Evolutionary conservation across 768 basidiomycete genomes (phyloP), one percentile per base, ranked within the genome.

Genomic region (Rhizopogon sp.): DNA sequence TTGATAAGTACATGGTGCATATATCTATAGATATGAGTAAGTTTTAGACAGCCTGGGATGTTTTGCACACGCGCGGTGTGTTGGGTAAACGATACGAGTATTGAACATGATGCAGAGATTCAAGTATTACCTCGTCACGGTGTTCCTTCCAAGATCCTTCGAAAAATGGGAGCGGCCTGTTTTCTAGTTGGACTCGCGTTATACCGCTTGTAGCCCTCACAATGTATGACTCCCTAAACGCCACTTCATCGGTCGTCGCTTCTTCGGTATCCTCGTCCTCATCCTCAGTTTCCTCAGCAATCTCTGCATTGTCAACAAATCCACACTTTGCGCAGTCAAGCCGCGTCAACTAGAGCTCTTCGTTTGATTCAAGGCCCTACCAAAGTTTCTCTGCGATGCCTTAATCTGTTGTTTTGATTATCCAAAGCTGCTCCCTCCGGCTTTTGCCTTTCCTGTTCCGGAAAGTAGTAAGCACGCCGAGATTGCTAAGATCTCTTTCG

Each of bases 391-490:
- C 70, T 7, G 75, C 56, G 43, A 77, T 71, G 33, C 70, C 57
- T 9, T 53, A 25, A 33, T 59, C 54, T 1, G 50, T 52, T 17
- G n/a, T 25, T 5, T 81, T 74, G 3, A 90, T 73, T 37, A 90
- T 71, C 79, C 88, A 82, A 53, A 86, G 69, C 70, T 84, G 72
- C 72, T 92, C 86, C 43, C 91, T 73, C 57, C 75, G 78, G 54
- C 83, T 79, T 60, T 88, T 88, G 41, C 76, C 76, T 42, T 75
- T 74, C 46, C 70, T 72, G 29, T 61, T 66, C 17, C 72, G 74
- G 74, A 83, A 96, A 0, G 84, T 80, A 5, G 93, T 95, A 42
- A 98, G 76, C 35, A 95, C 79, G 1, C 93, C 95, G 1, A 90
- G 81, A 25, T 90, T 72, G 7, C 80, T 76, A 5, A 98, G 70